phyloP scores from a whole-genome alignment of 2,329 filamentous ascomycete species.

The Hysterium pulicare region DNA sequence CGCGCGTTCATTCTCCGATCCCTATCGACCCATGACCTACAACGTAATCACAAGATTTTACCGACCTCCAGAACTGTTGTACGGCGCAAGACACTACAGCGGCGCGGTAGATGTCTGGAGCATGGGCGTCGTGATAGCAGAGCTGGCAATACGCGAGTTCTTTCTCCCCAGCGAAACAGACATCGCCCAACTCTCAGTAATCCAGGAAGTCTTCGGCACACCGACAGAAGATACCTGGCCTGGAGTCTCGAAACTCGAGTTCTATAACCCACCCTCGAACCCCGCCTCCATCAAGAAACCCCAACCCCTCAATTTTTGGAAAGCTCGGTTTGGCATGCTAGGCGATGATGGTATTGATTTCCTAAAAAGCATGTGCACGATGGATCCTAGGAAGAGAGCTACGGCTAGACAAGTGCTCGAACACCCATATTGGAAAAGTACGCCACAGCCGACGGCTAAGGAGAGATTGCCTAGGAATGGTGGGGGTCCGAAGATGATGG shows the following conservation, averaged over 20 bases:
- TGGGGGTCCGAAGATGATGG: slow-evolving; percentile 63
- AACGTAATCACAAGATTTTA: slow-evolving; percentile 98
- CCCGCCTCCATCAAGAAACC: slow-evolving; percentile 53
- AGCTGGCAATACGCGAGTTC: slow-evolving; percentile 77
- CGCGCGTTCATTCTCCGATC: slow-evolving; percentile 83
- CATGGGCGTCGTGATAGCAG: slow-evolving; percentile 87
- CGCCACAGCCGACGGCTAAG: slow-evolving; percentile 79
- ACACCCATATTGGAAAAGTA: slow-evolving; percentile 81
- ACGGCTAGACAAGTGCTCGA: slow-evolving; percentile 73
- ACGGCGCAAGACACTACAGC: slow-evolving; percentile 83
- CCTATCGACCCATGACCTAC: slow-evolving; percentile 82
- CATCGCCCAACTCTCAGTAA: slow-evolving; percentile 79
- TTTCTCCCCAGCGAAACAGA: slow-evolving; percentile 83
- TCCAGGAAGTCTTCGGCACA: slow-evolving; percentile 81
- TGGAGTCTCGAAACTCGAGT: slow-evolving; percentile 74
- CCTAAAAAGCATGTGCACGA: slow-evolving; percentile 75
- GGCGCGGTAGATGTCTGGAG: slow-evolving; percentile 94
- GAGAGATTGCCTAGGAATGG: slow-evolving; percentile 79
- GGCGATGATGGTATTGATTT: slow-evolving; percentile 83
- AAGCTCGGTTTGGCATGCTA: slow-evolving; percentile 72
- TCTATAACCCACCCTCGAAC: slow-evolving; percentile 69
- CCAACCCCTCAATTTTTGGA: slow-evolving; percentile 70
- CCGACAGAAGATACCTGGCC: slow-evolving; percentile 96
- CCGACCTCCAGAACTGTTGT: slow-evolving; percentile 87
- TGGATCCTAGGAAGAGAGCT: slow-evolving; percentile 84